Conservation (phyloP, 129 eudicot species). For the Kitagawia praeruptora region DNA sequence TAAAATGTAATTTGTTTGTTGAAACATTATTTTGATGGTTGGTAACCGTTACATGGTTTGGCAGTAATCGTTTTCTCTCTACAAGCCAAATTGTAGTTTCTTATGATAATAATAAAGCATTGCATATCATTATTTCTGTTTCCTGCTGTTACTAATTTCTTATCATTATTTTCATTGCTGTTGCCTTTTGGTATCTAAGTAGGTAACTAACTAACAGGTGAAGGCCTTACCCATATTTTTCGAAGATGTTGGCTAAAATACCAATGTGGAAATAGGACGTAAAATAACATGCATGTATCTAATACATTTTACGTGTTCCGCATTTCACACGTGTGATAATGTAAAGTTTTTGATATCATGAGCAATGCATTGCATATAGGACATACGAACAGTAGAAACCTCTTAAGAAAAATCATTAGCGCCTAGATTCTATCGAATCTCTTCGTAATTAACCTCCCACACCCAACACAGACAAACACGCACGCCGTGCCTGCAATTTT, state of each 20-base stretch:
- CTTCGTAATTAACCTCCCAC: too few relatives aligned
- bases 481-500: neutral
- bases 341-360: too few relatives aligned
- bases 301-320: neutral
- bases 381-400: too few relatives aligned
- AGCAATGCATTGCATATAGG: too few relatives aligned
- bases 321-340: neutral
- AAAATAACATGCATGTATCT: neutral
- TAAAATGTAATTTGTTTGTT: neutral
- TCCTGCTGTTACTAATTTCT: neutral
- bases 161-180: neutral
- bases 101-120: neutral
- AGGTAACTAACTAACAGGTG: neutral
- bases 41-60: conserved; percentile 3
- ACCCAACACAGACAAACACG: too few relatives aligned
- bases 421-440: too few relatives aligned
- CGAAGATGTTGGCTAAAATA: neutral
- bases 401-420: too few relatives aligned
- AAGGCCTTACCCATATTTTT: neutral
- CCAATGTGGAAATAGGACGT: neutral
- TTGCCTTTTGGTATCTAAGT: neutral
- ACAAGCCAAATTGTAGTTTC: neutral
- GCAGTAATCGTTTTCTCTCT: neutral
- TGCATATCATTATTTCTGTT: neutral
- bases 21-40: neutral